A percentile compares a stretch with the other conserved stretches of the same genome.
These are phyloP conservation scores for Closterium sp. DNA, from an alignment of 139 green algal genomes.

Conservation along the genomic window DNA sequence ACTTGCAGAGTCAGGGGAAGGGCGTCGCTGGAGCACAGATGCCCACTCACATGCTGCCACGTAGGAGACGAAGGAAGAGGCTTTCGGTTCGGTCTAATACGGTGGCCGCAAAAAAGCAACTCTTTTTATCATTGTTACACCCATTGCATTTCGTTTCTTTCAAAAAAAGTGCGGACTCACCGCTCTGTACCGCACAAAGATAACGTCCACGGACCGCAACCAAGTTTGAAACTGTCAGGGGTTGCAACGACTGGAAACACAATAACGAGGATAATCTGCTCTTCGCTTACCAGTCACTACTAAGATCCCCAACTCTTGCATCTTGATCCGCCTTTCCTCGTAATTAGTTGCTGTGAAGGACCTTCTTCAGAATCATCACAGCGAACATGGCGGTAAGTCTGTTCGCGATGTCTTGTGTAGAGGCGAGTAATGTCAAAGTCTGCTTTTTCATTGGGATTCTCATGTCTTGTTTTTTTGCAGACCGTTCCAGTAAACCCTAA, in stretches of 20 bases:
- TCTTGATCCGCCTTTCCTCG: background rate
- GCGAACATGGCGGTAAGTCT: background rate
- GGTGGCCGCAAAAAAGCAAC: background rate
- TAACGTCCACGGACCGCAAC: background rate
- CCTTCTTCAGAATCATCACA: background rate
- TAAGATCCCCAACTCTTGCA: background rate
- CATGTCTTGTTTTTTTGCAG: constrained; percentile 4
- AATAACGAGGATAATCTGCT: background rate
- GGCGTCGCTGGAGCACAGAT: background rate
- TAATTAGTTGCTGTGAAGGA: background rate
- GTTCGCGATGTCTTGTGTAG: background rate
- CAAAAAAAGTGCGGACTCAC: background rate
- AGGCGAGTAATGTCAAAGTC: too few species aligned
- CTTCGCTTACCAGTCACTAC: background rate
- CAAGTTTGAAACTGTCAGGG: background rate
- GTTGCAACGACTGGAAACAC: background rate
- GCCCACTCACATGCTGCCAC: background rate
- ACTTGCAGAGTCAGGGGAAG: background rate
- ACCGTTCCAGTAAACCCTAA: constrained; percentile 91
- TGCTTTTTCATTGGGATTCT: background rate
- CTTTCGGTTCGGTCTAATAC: background rate
- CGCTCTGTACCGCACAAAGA: background rate
- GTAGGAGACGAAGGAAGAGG: background rate
- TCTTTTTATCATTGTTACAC: too few species aligned
- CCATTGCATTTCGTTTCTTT: too few species aligned